phyloP scores from a whole-genome alignment of 768 basidiomycete species.

The Xerocomus brunneocitrinus region DNA sequence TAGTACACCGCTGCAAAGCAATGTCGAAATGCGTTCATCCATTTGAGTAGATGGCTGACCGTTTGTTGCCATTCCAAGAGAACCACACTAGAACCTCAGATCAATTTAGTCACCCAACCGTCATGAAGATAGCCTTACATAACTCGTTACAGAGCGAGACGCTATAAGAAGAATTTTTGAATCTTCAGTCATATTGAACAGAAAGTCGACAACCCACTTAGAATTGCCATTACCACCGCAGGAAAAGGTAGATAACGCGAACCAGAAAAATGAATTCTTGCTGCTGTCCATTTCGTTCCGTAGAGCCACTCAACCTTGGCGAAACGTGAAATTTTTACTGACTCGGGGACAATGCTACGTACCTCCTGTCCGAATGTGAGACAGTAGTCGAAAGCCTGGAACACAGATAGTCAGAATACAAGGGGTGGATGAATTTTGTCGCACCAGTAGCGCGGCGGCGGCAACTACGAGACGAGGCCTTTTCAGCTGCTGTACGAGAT shows the following conservation, averaged over 20 bases:
- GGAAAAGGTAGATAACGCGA: conserved; percentile 22
- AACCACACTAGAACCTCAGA: conserved; percentile 6
- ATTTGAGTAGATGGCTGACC: background rate
- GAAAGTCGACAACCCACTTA: conserved; percentile 1
- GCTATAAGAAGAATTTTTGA: background rate
- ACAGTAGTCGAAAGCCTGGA: conserved; percentile 15
- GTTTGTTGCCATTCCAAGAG: conserved; percentile 8
- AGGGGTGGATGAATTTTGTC: background rate
- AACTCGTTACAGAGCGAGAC: conserved; percentile 1
- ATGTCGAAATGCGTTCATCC: background rate
- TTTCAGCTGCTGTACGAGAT: background rate
- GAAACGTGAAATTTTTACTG: background rate
- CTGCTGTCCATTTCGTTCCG: conserved; percentile 13
- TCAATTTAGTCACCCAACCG: background rate
- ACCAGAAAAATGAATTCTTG: conserved; percentile 16
- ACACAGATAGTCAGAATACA: background rate
- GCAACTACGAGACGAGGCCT: conserved; percentile 2
- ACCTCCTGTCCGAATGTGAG: conserved; percentile 14
- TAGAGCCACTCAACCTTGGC: conserved; percentile 16
- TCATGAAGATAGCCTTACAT: conserved; percentile 5
- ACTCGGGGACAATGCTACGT: background rate
- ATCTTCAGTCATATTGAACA: background rate
- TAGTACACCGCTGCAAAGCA: conserved; percentile 10
- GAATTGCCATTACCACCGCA: conserved; percentile 11
- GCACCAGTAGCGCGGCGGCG: conserved; percentile 12